Conservation (phyloP, 176 grass and related monocot genomes). For the Aegilops speltoides region DNA sequence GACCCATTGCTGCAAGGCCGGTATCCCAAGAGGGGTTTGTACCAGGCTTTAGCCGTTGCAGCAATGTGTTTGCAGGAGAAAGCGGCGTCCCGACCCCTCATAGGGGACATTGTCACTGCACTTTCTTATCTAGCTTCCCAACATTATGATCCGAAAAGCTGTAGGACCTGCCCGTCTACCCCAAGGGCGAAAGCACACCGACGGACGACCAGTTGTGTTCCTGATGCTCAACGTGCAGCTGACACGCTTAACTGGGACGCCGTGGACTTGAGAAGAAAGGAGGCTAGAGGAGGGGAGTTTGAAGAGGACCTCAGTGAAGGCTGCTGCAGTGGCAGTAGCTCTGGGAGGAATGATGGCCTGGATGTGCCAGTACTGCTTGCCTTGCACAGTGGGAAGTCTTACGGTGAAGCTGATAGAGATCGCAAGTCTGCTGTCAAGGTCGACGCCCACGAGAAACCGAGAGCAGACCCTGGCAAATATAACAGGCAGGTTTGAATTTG, state of each 20-base stretch:
- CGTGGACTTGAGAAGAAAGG: constrained; percentile 58
- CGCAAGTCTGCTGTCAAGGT: constrained; percentile 31
- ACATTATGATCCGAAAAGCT: constrained; percentile 66
- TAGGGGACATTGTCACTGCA: constrained; percentile 93
- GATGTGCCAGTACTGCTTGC: constrained; percentile 50
- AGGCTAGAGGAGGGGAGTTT: constrained; percentile 36
- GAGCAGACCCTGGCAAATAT: constrained; percentile 31
- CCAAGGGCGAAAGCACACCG: constrained; percentile 54
- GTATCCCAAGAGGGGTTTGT: constrained; percentile 86
- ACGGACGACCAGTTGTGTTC: constrained; percentile 49
- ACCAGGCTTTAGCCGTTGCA: constrained; percentile 91
- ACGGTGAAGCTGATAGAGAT: constrained; percentile 13
- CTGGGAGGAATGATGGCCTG: constrained; percentile 60
- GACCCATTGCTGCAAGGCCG: constrained; percentile 65
- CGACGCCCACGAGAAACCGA: constrained; percentile 47
- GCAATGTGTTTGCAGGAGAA: constrained; percentile 98
- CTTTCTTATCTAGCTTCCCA: constrained; percentile 90
- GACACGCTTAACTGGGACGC: constrained; percentile 56
- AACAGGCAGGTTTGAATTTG: constrained; percentile 50
- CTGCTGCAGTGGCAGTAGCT: constrained; percentile 61
- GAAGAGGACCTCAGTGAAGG: constrained; percentile 45
- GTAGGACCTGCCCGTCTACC: constrained; percentile 60
- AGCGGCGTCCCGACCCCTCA: constrained; percentile 73
- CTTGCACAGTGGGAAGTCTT: constrained; percentile 26
- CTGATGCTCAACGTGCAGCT: constrained; percentile 45